Evolutionary conservation across 164 flowering plant species (phyloP), one percentile per base, ranked within the genome.

Genomic region (Piper betle): DNA sequence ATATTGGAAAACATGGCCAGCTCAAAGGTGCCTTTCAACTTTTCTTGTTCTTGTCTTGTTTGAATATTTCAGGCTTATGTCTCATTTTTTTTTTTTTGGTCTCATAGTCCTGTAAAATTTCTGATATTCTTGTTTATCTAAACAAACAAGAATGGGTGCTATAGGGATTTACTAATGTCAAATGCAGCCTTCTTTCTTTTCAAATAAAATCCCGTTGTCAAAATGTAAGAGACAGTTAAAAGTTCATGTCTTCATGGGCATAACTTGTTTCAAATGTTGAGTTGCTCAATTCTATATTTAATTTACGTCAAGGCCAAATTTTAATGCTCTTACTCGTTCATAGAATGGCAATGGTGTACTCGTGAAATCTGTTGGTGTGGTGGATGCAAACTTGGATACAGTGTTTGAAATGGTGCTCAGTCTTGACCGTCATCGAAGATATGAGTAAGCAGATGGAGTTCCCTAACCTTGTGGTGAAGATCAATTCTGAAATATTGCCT

Each of bases 1-100:
- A 85, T 93, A 56, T 84, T 93, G 72, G 98, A 93, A 76, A 96
- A 87, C 68, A 84, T 93, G 42, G 70, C 91, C 58, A 72, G 68
- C 60, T 42, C 78, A 39, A 81, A 81, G 97, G 98, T 92, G 81
- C 59, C 37, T 59, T 8, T 64, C 19, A 19, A 48, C 52, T 68
- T 40, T 20, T 67, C 2, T 55, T 37, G 17, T 39, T 62, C 62
- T 4, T 41, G 13, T 65, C 56, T 43, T 8, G 58, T 25, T 43
- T 55, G 16, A 20, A 15, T 7, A 6, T 3, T 3, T 41, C 10
- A 2, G 39, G 5, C 16, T 52, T 56, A 20, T 57, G 25, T 63
- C 9, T 25, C 16, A 8, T 39, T 39, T 0, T 38, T 39, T 13
- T 59, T 38, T 4, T 5, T n/a, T n/a, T 15, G 16, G 3, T 59